phyloP scores from a whole-genome alignment of 1,284 basidiomycete species.

The Sparassis latifolia region DNA sequence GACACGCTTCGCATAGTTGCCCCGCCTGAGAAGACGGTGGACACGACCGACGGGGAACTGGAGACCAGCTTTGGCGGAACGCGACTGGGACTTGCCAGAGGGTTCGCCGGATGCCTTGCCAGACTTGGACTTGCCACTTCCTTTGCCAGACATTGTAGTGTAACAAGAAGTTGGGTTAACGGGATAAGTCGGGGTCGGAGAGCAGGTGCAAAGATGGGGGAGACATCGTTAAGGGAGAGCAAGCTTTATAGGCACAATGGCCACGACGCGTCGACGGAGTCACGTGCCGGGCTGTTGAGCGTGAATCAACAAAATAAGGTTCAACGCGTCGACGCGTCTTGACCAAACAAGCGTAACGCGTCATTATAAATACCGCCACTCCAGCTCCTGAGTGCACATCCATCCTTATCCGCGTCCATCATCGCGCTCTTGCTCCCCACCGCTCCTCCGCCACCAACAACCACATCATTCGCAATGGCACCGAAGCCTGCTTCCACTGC shows the following conservation, averaged over 20 bases:
- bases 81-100: constrained; percentile 55
- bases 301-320: constrained; percentile 25
- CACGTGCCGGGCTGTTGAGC: constrained; percentile 19
- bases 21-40: constrained; percentile 85
- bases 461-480: constrained; percentile 41
- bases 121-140: constrained; percentile 54
- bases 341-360: constrained; percentile 28
- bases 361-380: constrained; percentile 22
- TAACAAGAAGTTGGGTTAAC: constrained; percentile 8
- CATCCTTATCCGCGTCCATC: constrained; percentile 11
- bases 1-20: constrained; percentile 80
- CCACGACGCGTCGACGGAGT: constrained; percentile 3
- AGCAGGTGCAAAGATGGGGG: constrained; percentile 9
- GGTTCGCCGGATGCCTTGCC: constrained; percentile 48
- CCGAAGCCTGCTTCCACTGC: constrained; percentile 81
- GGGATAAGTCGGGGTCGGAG: constrained; percentile 5
- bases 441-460: background rate
- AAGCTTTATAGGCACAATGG: constrained; percentile 13
- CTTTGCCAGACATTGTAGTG: constrained; percentile 49
- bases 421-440: constrained; percentile 4
- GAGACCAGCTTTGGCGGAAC: constrained; percentile 78
- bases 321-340: constrained; percentile 23
- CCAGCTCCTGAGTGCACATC: constrained; percentile 8
- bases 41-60: constrained; percentile 92
- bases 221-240: constrained; percentile 1